These are phyloP conservation scores for Penicillium sp. DNA, from an alignment of 2,329 filamentous ascomycete species.

Conservation along the genomic window DNA sequence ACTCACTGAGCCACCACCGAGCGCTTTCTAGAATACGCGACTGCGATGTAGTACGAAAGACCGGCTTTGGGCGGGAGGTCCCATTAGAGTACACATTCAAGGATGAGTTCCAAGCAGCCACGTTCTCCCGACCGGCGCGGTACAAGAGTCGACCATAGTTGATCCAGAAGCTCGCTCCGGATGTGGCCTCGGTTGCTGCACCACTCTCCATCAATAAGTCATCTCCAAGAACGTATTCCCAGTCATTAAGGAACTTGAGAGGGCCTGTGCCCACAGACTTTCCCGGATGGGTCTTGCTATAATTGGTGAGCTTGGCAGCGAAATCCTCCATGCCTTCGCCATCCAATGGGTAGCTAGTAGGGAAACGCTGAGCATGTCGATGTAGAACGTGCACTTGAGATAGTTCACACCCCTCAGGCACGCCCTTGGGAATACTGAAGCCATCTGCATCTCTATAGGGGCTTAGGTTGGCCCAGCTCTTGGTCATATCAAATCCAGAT, in stretches of 20 bases:
- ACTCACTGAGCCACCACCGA: constrained; percentile 43
- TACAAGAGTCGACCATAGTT: constrained; percentile 56
- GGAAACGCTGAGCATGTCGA: constrained; percentile 56
- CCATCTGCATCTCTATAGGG: constrained; percentile 29
- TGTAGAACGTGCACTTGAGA: constrained; percentile 56
- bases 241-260: constrained; percentile 54
- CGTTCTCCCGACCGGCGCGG: constrained; percentile 47
- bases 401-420: constrained; percentile 57
- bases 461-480: constrained; percentile 33
- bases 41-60: constrained; percentile 56
- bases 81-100: constrained; percentile 45
- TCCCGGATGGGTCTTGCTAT: constrained; percentile 11
- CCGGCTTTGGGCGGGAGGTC: constrained; percentile 50
- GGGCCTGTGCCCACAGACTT: constrained; percentile 46
- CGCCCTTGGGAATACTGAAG: constrained; percentile 38
- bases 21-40: constrained; percentile 55
- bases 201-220: constrained; percentile 51
- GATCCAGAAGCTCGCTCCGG: constrained; percentile 55
- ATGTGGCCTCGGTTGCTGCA: constrained; percentile 51
- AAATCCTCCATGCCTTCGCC: constrained; percentile 53
- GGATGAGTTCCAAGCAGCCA: constrained; percentile 50
- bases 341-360: constrained; percentile 49
- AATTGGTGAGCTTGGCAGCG: constrained; percentile 45
- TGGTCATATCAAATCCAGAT: constrained; percentile 32
- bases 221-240: constrained; percentile 49